Percentiles rank a stretch among this genome's conserved stretches.
Evolutionary conservation across 306 rosid species (phyloP).

Genomic region (Argentina anserina): DNA sequence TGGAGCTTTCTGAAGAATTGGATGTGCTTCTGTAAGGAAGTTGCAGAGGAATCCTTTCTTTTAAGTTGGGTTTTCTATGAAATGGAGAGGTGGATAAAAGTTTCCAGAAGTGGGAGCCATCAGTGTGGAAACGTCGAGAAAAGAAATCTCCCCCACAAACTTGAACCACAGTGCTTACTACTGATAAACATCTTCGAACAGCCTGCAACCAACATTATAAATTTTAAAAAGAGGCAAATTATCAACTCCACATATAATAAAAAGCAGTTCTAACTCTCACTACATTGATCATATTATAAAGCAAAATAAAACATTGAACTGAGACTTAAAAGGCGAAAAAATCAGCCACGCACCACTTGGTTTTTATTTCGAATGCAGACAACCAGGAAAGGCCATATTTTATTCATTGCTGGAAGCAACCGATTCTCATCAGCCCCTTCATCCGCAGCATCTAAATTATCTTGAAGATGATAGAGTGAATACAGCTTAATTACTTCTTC

Average conservation of each 20-base stretch:
- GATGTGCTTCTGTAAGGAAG: conserved; percentile 72
- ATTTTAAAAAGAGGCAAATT: conserved; percentile 13
- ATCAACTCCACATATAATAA: background rate
- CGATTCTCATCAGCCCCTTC: conserved; percentile 79
- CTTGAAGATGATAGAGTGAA: conserved; percentile 61
- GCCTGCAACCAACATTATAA: conserved; percentile 36
- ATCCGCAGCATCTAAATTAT: conserved; percentile 53
- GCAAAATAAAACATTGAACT: background rate
- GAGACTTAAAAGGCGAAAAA: conserved; percentile 6
- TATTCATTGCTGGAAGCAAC: conserved; percentile 95
- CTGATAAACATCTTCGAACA: conserved; percentile 63
- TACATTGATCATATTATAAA: background rate
- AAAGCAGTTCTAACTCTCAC: background rate
- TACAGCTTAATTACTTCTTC: conserved; percentile 51
- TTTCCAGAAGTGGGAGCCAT: conserved; percentile 77
- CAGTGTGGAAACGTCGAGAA: conserved; percentile 73
- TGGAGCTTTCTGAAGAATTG: conserved; percentile 41
- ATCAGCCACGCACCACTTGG: conserved; percentile 59
- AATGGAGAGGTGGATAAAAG: conserved; percentile 69
- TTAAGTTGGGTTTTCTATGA: conserved; percentile 37
- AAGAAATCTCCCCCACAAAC: conserved; percentile 85
- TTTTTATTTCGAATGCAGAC: conserved; percentile 67
- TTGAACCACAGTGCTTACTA: conserved; percentile 54
- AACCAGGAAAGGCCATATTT: conserved; percentile 85
- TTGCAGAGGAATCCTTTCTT: conserved; percentile 55